Percentiles rank a stretch among this genome's conserved stretches.
phyloP scores from a whole-genome alignment of 179 eudicot species.

The Silene coronaria region DNA sequence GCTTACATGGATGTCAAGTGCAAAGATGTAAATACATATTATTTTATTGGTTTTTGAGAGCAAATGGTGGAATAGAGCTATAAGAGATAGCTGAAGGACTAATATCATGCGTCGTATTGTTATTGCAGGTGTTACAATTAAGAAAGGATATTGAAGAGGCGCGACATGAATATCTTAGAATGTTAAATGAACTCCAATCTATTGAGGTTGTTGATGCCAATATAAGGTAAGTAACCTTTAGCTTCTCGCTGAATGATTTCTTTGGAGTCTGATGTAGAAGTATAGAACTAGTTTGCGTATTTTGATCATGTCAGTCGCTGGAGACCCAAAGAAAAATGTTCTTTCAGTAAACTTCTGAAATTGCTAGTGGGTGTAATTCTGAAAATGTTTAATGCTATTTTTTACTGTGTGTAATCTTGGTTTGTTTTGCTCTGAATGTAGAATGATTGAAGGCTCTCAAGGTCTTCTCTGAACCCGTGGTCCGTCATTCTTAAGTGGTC shows the following conservation, averaged over 20 bases:
- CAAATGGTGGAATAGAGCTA: no score
- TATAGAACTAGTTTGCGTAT: background rate
- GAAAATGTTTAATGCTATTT: background rate
- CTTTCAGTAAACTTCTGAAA: no score
- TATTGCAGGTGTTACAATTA: constrained; percentile 18
- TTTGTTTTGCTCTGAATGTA: background rate
- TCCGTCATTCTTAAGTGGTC: background rate
- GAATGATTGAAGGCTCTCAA: constrained; percentile 1
- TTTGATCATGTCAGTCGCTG: background rate
- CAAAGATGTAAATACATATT: no score
- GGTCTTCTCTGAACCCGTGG: background rate
- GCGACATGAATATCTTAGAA: constrained; percentile 10
- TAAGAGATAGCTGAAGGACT: background rate
- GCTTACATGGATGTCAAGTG: background rate
- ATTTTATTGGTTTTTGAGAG: no score
- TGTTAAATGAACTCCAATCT: constrained; percentile 15
- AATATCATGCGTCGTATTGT: background rate
- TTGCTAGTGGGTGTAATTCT: background rate
- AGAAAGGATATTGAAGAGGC: constrained; percentile 13
- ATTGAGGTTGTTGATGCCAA: background rate
- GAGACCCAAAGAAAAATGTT: background rate
- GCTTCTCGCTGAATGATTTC: background rate
- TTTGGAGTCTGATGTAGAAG: background rate
- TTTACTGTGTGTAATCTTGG: background rate
- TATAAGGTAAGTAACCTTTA: background rate